A percentile compares a stretch with the other conserved stretches of the same genome.
Conservation (phyloP, 176 grass and related monocot species). For the Eragrostis nindensis region DNA sequence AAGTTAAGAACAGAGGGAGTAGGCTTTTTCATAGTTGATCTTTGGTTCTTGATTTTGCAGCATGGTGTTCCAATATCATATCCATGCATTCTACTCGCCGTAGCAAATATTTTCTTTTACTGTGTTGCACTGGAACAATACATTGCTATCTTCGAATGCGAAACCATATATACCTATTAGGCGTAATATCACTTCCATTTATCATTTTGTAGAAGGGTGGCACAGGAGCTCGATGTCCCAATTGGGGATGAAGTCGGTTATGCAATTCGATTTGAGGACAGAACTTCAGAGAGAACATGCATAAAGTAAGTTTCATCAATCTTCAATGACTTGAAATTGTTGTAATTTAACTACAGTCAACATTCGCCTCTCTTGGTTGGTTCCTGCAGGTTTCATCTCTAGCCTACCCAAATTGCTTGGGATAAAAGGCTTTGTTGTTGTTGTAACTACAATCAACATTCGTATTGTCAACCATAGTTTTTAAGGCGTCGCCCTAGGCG, state of each 20-base stretch:
- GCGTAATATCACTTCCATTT: slow-evolving; percentile 12
- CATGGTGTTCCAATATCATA: neutral
- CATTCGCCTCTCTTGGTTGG: no score
- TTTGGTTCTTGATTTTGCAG: neutral
- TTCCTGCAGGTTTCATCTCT: no score
- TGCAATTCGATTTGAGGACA: slow-evolving; percentile 94
- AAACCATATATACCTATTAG: neutral
- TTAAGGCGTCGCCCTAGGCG: no score
- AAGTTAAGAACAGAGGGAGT: no score
- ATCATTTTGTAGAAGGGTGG: slow-evolving; percentile 72
- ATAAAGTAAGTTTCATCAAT: slow-evolving; percentile 69
- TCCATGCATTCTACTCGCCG: neutral
- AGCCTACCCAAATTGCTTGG: no score
- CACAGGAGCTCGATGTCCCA: slow-evolving; percentile 77
- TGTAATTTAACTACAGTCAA: neutral
- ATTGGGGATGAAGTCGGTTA: slow-evolving; percentile 94
- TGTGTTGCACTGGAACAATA: neutral
- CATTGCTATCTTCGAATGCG: neutral
- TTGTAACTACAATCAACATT: no score
- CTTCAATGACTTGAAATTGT: slow-evolving; percentile 1
- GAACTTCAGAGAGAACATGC: slow-evolving; percentile 84
- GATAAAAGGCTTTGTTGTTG: no score
- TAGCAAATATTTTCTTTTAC: neutral
- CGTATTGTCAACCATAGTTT: no score
- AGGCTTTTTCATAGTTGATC: neutral